Evolutionary conservation across 1,284 basidiomycete genomes (phyloP).

Genomic region (Ustilago curta): DNA sequence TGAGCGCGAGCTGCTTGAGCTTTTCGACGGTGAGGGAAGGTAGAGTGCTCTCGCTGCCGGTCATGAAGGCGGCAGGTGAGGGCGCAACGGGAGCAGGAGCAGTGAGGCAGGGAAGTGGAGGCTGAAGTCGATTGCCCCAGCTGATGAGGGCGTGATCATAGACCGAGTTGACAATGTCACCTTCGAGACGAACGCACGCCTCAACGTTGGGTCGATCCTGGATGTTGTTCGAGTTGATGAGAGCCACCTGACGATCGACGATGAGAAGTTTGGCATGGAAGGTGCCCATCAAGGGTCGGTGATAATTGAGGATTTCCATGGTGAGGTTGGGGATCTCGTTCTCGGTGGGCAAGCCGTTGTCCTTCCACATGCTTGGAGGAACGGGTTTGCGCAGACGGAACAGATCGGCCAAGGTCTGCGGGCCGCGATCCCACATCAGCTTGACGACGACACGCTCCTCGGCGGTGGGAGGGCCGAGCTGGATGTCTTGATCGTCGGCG

Average conservation of each 20-base stretch:
- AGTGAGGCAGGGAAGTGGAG: slow-evolving; percentile 74
- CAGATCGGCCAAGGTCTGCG: slow-evolving; percentile 63
- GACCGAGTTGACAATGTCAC: slow-evolving; percentile 78
- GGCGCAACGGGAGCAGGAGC: slow-evolving; percentile 65
- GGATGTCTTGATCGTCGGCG: slow-evolving; percentile 30
- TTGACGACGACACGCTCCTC: slow-evolving; percentile 64
- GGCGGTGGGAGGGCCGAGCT: slow-evolving; percentile 34
- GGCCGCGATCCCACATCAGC: slow-evolving; percentile 69
- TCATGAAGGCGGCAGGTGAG: slow-evolving; percentile 47
- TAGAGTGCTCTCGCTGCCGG: slow-evolving; percentile 42
- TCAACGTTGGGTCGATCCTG: slow-evolving; percentile 73
- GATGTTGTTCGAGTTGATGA: slow-evolving; percentile 82
- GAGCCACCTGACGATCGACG: slow-evolving; percentile 79
- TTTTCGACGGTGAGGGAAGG: slow-evolving; percentile 50
- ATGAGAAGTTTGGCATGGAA: slow-evolving; percentile 84
- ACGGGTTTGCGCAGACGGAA: slow-evolving; percentile 65
- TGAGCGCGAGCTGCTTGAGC: slow-evolving; percentile 48
- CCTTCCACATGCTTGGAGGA: slow-evolving; percentile 59
- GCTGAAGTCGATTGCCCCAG: slow-evolving; percentile 76
- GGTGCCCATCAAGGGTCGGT: slow-evolving; percentile 73
- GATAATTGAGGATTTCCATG: slow-evolving; percentile 68
- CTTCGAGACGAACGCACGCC: slow-evolving; percentile 72
- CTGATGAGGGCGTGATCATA: slow-evolving; percentile 80
- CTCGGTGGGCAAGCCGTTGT: slow-evolving; percentile 62
- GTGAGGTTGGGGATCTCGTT: slow-evolving; percentile 60